Evolutionary conservation across 768 basidiomycete genomes (phyloP).

Genomic region (Lactarius indigo): DNA sequence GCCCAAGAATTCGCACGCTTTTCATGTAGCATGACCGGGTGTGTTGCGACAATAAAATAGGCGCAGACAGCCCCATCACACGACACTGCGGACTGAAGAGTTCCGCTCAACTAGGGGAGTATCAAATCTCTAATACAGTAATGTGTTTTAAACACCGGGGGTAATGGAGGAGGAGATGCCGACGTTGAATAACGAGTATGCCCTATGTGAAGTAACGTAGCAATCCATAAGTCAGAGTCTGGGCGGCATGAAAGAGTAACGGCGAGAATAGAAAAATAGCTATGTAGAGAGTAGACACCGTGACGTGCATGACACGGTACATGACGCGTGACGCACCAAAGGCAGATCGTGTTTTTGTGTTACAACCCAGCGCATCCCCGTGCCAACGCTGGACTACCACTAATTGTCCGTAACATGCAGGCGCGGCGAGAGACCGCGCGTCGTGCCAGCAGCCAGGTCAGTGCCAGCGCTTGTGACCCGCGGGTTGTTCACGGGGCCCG

Average conservation of each 20-base stretch:
- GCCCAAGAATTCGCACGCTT: too few species aligned
- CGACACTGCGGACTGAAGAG: not conserved
- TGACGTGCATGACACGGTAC: too few species aligned
- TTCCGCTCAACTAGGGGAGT: not conserved
- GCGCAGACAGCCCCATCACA: not conserved
- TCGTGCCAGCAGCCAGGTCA: constrained; percentile 23
- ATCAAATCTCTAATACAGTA: too few species aligned
- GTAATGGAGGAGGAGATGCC: not conserved
- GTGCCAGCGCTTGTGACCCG: constrained; percentile 35
- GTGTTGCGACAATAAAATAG: too few species aligned
- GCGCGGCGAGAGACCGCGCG: constrained; percentile 36
- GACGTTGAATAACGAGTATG: not conserved
- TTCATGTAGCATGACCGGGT: too few species aligned
- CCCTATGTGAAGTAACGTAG: not conserved
- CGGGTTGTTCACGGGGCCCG: constrained; percentile 28
- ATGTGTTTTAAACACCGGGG: constrained; percentile 2
- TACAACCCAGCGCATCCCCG: constrained; percentile 8
- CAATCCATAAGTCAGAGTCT: not conserved
- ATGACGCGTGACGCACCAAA: too few species aligned
- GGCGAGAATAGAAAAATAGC: not conserved
- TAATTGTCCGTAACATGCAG: constrained; percentile 60
- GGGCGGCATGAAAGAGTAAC: not conserved
- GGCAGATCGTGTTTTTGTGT: too few species aligned
- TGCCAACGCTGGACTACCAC: constrained; percentile 41
- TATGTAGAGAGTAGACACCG: too few species aligned